These are phyloP conservation scores for Phytopythium delawarense DNA, from an alignment of 352 stramenopile genomes.

Conservation along the genomic window DNA sequence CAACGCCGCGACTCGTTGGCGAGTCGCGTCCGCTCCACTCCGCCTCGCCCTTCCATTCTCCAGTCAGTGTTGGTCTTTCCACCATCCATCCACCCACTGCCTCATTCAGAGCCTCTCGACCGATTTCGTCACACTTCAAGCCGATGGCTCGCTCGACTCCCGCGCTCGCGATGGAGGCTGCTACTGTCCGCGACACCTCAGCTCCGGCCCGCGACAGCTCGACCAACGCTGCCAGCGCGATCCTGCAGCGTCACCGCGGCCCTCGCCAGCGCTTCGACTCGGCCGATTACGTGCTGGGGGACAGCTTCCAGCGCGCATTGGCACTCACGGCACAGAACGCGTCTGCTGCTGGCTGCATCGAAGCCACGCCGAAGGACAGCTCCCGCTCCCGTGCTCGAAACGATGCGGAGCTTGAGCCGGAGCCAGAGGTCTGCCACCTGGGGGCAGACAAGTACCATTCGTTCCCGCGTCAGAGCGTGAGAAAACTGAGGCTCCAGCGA, in stretches of 20 bases:
- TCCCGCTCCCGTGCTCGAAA: slow-evolving; percentile 11
- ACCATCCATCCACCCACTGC: background rate
- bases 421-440: slow-evolving; percentile 19
- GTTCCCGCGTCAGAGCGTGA: slow-evolving; percentile 35
- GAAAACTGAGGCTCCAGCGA: slow-evolving; percentile 51
- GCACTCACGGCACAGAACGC: background rate
- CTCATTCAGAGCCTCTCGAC: background rate
- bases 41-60: background rate
- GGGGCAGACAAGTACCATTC: background rate
- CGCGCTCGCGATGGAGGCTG: background rate
- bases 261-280: slow-evolving; percentile 74
- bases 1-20: background rate
- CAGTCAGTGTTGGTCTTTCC: slow-evolving; percentile 3
- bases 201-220: slow-evolving; percentile 10
- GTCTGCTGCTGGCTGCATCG: slow-evolving; percentile 17
- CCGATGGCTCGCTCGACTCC: slow-evolving; percentile 2
- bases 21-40: background rate
- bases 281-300: slow-evolving; percentile 55
- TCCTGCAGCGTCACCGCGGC: slow-evolving; percentile 46
- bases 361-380: background rate
- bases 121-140: background rate
- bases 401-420: slow-evolving; percentile 36
- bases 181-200: background rate
- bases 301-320: slow-evolving; percentile 17
- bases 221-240: slow-evolving; percentile 29